These are phyloP conservation scores for Mycena capillaripes DNA, from an alignment of 768 basidiomycete species.

Conservation along the genomic window DNA sequence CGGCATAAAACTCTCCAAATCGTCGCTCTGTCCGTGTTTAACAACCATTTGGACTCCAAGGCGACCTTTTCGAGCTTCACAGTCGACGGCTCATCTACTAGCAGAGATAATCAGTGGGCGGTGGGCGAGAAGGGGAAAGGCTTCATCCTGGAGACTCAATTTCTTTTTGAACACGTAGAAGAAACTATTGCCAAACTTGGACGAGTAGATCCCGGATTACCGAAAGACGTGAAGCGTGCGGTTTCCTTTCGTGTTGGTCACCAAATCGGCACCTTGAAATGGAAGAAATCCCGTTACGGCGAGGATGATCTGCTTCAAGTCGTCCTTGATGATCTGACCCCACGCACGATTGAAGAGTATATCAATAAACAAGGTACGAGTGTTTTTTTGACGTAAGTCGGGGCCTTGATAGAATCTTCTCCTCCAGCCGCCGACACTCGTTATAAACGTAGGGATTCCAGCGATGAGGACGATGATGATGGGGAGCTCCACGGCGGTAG, in stretches of 20 bases:
- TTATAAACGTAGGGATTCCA: background rate
- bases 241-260: conserved; percentile 24
- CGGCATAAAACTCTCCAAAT: no score
- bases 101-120: no score
- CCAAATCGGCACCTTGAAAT: conserved; percentile 14
- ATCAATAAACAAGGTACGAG: conserved; percentile 9
- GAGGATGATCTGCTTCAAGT: conserved; percentile 10
- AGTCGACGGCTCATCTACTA: no score
- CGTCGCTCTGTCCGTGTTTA: no score
- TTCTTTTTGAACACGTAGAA: no score
- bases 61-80: no score
- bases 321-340: conserved; percentile 16
- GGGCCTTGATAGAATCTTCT: no score
- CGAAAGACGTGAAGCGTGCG: background rate
- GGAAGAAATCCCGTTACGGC: conserved; percentile 13
- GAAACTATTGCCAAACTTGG: background rate
- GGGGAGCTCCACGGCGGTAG: background rate
- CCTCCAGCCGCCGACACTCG: background rate
- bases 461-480: conserved; percentile 1
- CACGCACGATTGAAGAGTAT: background rate
- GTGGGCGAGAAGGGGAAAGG: no score
- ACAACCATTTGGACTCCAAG: no score
- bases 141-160: no score
- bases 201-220: background rate
- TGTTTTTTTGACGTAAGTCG: no score